Percentiles rank a stretch among this genome's conserved stretches.
Conservation (phyloP, 768 basidiomycete species). For the Tulasnella sp. region DNA sequence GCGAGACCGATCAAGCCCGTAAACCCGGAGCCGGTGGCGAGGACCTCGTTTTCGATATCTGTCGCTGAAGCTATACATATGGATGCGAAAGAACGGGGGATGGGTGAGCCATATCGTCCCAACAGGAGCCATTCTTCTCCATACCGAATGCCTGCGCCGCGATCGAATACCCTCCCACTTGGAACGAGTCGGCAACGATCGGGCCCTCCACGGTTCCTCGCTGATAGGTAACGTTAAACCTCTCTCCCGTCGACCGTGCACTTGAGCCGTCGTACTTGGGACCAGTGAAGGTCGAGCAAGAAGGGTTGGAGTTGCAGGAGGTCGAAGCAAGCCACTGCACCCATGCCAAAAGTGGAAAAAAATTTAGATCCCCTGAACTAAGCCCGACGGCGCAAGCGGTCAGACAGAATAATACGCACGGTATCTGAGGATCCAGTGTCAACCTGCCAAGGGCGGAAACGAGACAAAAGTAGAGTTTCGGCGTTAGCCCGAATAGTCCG, state of each 20-base stretch:
- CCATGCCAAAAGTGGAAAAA: conserved; percentile 11
- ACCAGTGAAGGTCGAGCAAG: conserved; percentile 17
- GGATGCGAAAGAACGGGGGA: background rate
- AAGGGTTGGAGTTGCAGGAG: conserved; percentile 49
- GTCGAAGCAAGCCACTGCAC: conserved; percentile 69
- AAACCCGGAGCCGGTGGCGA: conserved; percentile 47
- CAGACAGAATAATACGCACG: conserved; percentile 41
- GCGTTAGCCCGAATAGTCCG: background rate
- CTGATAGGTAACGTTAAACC: conserved; percentile 57
- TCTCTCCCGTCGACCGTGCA: conserved; percentile 41
- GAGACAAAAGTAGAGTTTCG: background rate
- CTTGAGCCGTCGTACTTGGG: conserved; percentile 50
- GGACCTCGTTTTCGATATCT: conserved; percentile 52
- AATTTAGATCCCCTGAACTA: conserved; percentile 5
- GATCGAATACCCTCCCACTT: conserved; percentile 61
- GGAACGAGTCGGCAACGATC: conserved; percentile 64
- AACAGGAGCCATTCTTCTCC: conserved; percentile 24
- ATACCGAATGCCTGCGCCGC: conserved; percentile 65
- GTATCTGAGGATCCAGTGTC: conserved; percentile 82
- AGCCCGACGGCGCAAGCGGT: conserved; percentile 13
- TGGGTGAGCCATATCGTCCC: background rate
- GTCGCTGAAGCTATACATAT: conserved; percentile 55
- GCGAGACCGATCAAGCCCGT: conserved; percentile 71
- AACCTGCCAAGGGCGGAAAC: conserved; percentile 51
- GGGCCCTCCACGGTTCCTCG: conserved; percentile 56